Evolutionary conservation across 1,284 basidiomycete species (phyloP).

Genomic region (Puccinia hordei): DNA sequence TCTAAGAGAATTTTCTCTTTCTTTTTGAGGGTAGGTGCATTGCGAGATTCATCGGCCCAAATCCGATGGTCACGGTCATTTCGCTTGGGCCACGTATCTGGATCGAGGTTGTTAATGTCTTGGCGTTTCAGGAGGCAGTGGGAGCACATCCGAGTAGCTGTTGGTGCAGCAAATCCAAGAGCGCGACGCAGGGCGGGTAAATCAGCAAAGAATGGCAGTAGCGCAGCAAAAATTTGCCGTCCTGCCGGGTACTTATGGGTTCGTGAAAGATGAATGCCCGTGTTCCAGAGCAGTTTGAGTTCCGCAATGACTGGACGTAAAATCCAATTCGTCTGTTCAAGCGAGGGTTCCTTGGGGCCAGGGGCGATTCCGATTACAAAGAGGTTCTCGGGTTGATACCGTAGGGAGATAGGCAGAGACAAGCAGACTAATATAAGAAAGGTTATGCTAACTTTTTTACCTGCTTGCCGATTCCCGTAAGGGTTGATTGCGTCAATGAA

Average conservation of each 20-base stretch:
- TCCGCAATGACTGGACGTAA: conserved; percentile 58
- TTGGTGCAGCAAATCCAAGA: conserved; percentile 46
- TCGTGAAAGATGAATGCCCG: conserved; percentile 54
- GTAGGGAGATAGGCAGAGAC: conserved; percentile 54
- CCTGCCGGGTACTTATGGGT: conserved; percentile 5
- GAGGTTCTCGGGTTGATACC: conserved; percentile 60
- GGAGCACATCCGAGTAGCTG: conserved; percentile 50
- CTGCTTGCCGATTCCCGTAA: conserved; percentile 6
- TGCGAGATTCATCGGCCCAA: conserved; percentile 15
- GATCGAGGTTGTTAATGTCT: conserved; percentile 33
- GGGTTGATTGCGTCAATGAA: conserved; percentile 44
- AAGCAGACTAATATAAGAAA: conserved; percentile 22
- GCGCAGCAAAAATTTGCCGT: neutral
- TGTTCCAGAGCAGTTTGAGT: conserved; percentile 57
- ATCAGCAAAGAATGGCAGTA: conserved; percentile 41
- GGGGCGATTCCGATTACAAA: conserved; percentile 61
- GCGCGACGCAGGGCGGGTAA: conserved; percentile 50
- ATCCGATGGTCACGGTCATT: neutral
- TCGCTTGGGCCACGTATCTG: neutral
- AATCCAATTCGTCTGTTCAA: too few relatives aligned
- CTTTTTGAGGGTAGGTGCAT: neutral
- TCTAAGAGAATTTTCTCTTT: neutral
- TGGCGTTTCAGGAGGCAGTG: conserved; percentile 35
- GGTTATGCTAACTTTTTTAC: conserved; percentile 1
- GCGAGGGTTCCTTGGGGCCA: conserved; percentile 52